phyloP scores from a whole-genome alignment of 2,329 filamentous ascomycete species.

The Phaeosphaeriaceae sp. region DNA sequence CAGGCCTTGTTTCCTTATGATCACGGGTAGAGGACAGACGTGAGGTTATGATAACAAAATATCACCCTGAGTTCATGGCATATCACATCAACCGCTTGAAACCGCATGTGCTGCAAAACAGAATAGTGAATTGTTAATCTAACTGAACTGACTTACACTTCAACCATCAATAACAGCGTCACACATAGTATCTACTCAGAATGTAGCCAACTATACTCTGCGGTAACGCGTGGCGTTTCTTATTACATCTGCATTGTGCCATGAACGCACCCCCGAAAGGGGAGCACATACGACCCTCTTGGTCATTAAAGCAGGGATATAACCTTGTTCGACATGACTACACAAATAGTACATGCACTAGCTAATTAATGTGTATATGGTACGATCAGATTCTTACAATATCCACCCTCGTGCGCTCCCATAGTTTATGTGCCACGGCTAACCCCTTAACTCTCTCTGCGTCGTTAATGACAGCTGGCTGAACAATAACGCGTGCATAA shows the following conservation, averaged over 20 bases:
- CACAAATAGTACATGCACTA: no score
- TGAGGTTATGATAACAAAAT: constrained; percentile 33
- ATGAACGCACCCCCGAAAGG: no score
- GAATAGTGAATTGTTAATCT: not conserved
- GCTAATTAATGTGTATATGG: not conserved
- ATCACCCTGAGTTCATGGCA: constrained; percentile 31
- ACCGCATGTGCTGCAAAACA: no score
- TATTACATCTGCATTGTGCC: no score
- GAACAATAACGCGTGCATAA: constrained; percentile 79
- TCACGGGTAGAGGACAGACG: constrained; percentile 20
- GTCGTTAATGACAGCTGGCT: constrained; percentile 66
- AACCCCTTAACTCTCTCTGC: constrained; percentile 64
- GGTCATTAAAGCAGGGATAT: no score
- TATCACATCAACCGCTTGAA: not conserved
- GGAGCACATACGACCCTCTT: no score
- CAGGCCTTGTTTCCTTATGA: constrained; percentile 20
- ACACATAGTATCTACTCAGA: no score
- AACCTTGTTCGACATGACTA: no score
- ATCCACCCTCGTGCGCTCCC: constrained; percentile 83
- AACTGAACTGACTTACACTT: no score
- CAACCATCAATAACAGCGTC: no score
- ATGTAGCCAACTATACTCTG: no score
- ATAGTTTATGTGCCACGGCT: constrained; percentile 73
- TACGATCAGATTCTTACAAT: constrained; percentile 71
- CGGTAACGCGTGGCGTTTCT: no score